Evolutionary conservation across 768 basidiomycete species (phyloP).

Genomic region (Tulasnella sp.): DNA sequence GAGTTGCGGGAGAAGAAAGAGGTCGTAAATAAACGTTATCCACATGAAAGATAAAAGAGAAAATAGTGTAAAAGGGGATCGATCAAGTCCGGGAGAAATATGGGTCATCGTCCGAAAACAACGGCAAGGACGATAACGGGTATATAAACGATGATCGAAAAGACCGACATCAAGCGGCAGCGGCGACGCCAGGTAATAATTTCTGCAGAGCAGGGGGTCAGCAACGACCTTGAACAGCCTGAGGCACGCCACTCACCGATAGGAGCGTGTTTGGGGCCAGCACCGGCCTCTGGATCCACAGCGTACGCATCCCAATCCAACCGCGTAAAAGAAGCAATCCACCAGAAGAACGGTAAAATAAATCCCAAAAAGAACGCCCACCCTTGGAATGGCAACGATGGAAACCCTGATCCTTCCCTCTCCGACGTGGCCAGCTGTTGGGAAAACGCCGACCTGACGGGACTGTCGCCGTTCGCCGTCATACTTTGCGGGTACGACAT

Average conservation of each 20-base stretch:
- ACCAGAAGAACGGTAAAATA: conserved; percentile 29
- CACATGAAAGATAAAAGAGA: conserved; percentile 14
- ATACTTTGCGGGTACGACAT: conserved; percentile 8
- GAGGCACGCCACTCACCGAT: background rate
- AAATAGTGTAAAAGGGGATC: background rate
- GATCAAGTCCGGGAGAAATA: background rate
- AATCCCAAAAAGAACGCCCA: conserved; percentile 32
- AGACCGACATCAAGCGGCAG: conserved; percentile 29
- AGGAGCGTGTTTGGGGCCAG: conserved; percentile 1
- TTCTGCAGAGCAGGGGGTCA: conserved; percentile 1
- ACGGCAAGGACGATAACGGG: conserved; percentile 31
- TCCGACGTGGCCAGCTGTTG: background rate
- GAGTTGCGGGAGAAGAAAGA: background rate
- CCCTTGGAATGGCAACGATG: conserved; percentile 25
- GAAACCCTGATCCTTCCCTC: background rate
- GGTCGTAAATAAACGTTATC: conserved; percentile 18
- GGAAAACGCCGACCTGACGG: background rate
- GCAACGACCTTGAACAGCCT: background rate
- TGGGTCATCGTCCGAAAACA: conserved; percentile 24
- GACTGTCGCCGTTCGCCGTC: background rate
- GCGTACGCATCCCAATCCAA: background rate
- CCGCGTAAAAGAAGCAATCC: conserved; percentile 25
- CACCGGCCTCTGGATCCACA: conserved; percentile 7
- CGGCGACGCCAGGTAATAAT: conserved; percentile 29
- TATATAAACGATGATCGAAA: conserved; percentile 30